Base-by-base conservation (phyloP, 768 basidiomycete genomes). In the Cystobasidiopsis lactophilus region DNA sequence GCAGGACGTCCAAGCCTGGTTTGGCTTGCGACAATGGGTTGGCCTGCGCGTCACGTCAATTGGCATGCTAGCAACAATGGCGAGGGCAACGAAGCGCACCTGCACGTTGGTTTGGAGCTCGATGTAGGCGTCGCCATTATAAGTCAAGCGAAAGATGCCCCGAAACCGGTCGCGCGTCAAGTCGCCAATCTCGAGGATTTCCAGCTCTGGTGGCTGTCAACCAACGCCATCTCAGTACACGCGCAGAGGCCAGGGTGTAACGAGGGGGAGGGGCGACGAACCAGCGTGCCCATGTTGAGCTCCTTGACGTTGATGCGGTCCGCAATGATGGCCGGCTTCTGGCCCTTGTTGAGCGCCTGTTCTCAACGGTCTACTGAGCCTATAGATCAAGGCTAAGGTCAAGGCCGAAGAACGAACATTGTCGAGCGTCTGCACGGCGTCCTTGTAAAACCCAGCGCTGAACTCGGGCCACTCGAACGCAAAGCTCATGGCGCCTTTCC, bases 251-350 rank as follows among this genome's bases (percentile, higher is more conserved):
- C n/a, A n/a, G n/a, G n/a, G n/a, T n/a, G n/a, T n/a, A n/a, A n/a
- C n/a, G n/a, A n/a, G n/a, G n/a, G n/a, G n/a, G n/a, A n/a, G n/a
- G n/a, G n/a, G 16, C 1, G n/a, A 49, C 58, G 31, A 26, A 86
- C 89, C 72, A 91, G 81, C 2, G 83, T 85, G 35, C 93, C 93
- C 93, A 98, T 96, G 68, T 95, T 82, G n/a, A 98, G 71, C 66
- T 96, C 93, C 50, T 93, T 83, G 29, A 98, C 93, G 66, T 96
- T 86, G 58, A 98, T 96, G 67, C 76, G 80, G 69, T 91, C 93
- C 50, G 86, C 89, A 59, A 96, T 95, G 63, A 98, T 82, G 27
- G 88, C 86, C 1, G 91, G 93, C 65, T 93, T 95, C 70, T 79
- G 82, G 58, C 93, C 93, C 72, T 93, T 85, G 73, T 86, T 86